Conservation (phyloP, 306 rosid genomes). For the Albizia julibrissin region DNA sequence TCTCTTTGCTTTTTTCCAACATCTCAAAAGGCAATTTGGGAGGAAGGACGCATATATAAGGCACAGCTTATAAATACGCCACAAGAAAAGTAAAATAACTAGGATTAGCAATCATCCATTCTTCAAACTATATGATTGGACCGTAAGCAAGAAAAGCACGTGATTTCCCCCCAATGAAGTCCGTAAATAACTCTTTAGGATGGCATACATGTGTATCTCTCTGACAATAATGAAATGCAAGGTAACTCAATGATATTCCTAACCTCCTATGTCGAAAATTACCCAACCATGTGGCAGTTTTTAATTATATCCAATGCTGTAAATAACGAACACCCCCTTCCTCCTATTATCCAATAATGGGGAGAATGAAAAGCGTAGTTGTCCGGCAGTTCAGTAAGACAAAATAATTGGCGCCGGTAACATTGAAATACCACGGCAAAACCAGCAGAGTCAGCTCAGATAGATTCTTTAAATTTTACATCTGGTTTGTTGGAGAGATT, state of each 20-base stretch:
- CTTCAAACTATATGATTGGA: slow-evolving; percentile 25
- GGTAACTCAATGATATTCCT: slow-evolving; percentile 16
- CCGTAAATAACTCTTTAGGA: slow-evolving; percentile 29
- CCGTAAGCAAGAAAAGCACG: slow-evolving; percentile 42
- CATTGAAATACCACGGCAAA: neutral
- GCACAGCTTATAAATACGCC: neutral
- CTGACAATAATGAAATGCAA: slow-evolving; percentile 13
- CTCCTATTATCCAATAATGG: neutral
- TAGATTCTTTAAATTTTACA: neutral
- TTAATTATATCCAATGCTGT: neutral
- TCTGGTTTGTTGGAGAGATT: slow-evolving; percentile 3
- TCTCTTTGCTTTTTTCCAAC: neutral
- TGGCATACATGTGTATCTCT: slow-evolving; percentile 34
- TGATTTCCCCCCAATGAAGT: slow-evolving; percentile 39
- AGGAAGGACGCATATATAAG: neutral
- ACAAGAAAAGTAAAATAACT: neutral
- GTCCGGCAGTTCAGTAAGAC: neutral
- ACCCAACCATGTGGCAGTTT: slow-evolving; percentile 29
- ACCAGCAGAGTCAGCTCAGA: slow-evolving; percentile 28
- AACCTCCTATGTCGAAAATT: neutral
- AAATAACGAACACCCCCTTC: neutral
- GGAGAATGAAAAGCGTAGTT: neutral
- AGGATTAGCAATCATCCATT: slow-evolving; percentile 25
- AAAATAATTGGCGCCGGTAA: neutral
- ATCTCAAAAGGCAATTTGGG: neutral